A percentile compares a stretch with the other conserved stretches of the same genome.
phyloP scores from a whole-genome alignment of 139 green algal genomes.

The Coelastrella sp. region DNA sequence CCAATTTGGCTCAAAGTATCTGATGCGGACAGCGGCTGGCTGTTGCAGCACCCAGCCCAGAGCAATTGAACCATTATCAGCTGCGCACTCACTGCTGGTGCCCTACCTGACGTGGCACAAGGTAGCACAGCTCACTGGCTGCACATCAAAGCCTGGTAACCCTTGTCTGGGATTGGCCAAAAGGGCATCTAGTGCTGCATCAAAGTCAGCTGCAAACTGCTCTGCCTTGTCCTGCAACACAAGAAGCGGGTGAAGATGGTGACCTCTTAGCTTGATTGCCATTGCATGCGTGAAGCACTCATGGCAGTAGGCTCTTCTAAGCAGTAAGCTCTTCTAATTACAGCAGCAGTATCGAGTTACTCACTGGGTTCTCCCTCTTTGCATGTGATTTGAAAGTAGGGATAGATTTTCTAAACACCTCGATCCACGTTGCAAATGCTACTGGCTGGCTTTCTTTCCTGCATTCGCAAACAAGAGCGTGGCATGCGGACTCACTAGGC shows the following conservation, averaged over 20 bases:
- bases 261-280: too few relatives aligned
- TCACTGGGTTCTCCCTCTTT: neutral
- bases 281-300: too few relatives aligned
- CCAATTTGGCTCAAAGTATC: too few relatives aligned
- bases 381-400: constrained; percentile 55
- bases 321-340: neutral
- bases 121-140: constrained; percentile 55
- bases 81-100: neutral
- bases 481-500: too few relatives aligned
- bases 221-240: constrained; percentile 54
- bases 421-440: constrained; percentile 60
- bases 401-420: constrained; percentile 77
- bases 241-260: too few relatives aligned
- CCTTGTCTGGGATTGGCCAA: constrained; percentile 44
- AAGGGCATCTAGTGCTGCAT: constrained; percentile 52
- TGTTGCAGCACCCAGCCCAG: neutral
- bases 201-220: constrained; percentile 55
- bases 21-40: neutral
- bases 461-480: neutral
- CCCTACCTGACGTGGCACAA: constrained; percentile 59
- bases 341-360: neutral
- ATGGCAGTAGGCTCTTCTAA: too few relatives aligned
- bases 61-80: neutral
- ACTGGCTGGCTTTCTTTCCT: constrained; percentile 17
- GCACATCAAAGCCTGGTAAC: constrained; percentile 48